Evolutionary conservation across 1,284 basidiomycete species (phyloP).

Genomic region (Schizophyllum amplum): DNA sequence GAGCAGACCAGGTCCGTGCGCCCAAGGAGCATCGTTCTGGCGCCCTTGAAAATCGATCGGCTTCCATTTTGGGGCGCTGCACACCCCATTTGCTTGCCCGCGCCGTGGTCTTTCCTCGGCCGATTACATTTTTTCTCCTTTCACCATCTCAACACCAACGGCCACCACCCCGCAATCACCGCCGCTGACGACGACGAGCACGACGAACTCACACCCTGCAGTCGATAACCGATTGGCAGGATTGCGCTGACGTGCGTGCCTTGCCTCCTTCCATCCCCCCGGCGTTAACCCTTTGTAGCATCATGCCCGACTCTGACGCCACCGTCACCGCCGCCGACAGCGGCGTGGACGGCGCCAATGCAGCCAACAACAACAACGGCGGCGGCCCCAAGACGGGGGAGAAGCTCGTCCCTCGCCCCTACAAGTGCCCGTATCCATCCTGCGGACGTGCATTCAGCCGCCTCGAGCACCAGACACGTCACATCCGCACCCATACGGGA

Average conservation of each 20-base stretch:
- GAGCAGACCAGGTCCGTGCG: background rate
- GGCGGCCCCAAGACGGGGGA: background rate
- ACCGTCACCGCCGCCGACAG: background rate
- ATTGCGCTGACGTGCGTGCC: background rate
- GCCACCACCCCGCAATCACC: no score
- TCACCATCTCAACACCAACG: background rate
- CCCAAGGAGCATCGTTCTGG: background rate
- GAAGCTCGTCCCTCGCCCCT: slow-evolving; percentile 68
- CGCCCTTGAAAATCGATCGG: background rate
- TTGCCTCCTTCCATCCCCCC: background rate
- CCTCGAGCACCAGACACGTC: slow-evolving; percentile 94
- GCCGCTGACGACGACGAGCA: background rate
- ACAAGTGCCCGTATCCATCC: slow-evolving; percentile 92
- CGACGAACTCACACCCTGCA: background rate
- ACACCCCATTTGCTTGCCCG: background rate
- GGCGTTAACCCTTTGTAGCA: background rate
- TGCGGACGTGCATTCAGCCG: slow-evolving; percentile 88
- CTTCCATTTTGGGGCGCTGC: background rate
- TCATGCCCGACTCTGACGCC: background rate
- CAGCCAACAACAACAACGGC: background rate
- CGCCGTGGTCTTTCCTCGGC: background rate
- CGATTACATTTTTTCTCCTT: background rate
- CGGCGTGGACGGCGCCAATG: background rate
- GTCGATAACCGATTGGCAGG: background rate
- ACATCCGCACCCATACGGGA: slow-evolving; percentile 97